phyloP scores from a whole-genome alignment of 2,329 filamentous ascomycete genomes.

The Diaporthe capsici region DNA sequence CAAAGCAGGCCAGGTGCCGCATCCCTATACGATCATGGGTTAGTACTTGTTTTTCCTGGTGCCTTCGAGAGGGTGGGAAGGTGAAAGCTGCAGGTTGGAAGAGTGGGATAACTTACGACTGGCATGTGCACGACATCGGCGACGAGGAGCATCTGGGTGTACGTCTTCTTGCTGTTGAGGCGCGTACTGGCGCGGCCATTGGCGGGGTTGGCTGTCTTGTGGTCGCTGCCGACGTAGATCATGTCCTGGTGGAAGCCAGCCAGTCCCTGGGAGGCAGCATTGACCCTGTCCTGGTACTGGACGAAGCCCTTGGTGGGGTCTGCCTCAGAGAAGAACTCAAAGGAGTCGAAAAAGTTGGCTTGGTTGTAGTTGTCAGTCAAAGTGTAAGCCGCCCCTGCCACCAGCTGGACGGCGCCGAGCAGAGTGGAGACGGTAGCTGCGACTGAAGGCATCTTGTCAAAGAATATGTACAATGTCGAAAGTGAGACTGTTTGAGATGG shows the following conservation, averaged over 20 bases:
- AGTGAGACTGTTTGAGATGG: background rate
- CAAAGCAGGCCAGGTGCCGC: conserved; percentile 84
- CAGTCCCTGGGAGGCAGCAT: conserved; percentile 70
- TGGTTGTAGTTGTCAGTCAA: conserved; percentile 64
- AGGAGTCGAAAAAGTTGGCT: conserved; percentile 69
- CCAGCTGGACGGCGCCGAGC: conserved; percentile 38
- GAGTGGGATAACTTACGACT: conserved; percentile 48
- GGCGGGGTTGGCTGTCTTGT: conserved; percentile 66
- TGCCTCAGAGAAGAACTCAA: conserved; percentile 66
- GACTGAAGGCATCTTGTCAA: conserved; percentile 39
- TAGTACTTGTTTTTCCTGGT: background rate
- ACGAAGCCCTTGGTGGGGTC: conserved; percentile 86
- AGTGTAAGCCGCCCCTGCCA: conserved; percentile 57
- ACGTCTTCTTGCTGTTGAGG: conserved; percentile 75
- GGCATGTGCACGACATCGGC: conserved; percentile 84
- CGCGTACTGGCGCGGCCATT: conserved; percentile 79
- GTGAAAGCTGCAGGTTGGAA: background rate
- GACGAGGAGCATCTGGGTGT: conserved; percentile 78
- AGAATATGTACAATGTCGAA: conserved; percentile 13
- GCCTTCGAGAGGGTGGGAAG: background rate
- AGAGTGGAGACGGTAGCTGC: conserved; percentile 46
- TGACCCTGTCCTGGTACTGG: conserved; percentile 72
- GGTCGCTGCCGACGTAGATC: conserved; percentile 80
- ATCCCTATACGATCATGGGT: conserved; percentile 56
- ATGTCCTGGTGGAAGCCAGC: conserved; percentile 68